Evolutionary conservation across 129 eudicot genomes (phyloP).

Genomic region (Calendula officinalis): DNA sequence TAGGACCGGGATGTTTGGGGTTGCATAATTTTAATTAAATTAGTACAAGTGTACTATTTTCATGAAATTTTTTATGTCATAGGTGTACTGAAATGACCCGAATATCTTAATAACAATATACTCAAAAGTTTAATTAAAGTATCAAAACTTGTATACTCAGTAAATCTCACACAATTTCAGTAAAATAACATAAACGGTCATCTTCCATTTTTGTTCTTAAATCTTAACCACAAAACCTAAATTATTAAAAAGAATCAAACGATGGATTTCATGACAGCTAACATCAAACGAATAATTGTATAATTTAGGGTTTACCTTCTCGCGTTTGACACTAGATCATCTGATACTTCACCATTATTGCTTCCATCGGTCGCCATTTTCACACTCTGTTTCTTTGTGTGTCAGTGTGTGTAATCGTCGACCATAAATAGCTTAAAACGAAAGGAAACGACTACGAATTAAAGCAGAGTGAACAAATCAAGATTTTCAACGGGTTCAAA

Average conservation of each 20-base stretch:
- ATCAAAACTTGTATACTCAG: too few species aligned
- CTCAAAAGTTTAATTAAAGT: too few species aligned
- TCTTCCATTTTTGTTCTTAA: background rate
- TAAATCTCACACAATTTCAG: too few species aligned
- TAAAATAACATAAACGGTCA: too few species aligned
- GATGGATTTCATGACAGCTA: background rate
- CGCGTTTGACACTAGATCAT: slow-evolving; percentile 7
- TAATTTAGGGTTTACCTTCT: slow-evolving; percentile 15
- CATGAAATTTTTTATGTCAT: too few species aligned
- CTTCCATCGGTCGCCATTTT: slow-evolving; percentile 12
- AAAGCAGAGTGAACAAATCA: background rate
- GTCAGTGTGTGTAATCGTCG: too few species aligned
- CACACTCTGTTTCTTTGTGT: background rate
- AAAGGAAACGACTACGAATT: background rate
- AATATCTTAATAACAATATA: too few species aligned
- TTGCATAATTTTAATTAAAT: background rate
- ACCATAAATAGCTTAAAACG: background rate
- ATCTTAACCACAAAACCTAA: background rate
- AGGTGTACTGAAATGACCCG: too few species aligned
- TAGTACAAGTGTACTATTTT: too few species aligned
- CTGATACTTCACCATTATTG: slow-evolving; percentile 4
- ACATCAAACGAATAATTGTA: background rate
- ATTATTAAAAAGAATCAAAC: background rate
- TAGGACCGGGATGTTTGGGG: too few species aligned
- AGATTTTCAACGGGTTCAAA: background rate